These are phyloP conservation scores for Thalia dealbata DNA, from an alignment of 176 grass and related monocot genomes.

Conservation along the genomic window DNA sequence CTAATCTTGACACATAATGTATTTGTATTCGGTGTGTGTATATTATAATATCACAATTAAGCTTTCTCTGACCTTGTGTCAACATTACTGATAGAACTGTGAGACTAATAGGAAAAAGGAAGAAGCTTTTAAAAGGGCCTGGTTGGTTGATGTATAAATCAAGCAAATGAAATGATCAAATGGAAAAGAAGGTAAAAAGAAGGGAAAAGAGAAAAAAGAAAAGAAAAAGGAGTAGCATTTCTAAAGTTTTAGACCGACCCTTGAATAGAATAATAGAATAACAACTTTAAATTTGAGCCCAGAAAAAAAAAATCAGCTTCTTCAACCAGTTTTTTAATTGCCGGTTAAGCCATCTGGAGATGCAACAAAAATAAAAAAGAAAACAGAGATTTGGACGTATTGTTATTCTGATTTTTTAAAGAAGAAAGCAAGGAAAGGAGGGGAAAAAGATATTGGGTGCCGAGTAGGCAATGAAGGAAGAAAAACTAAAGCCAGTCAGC, in stretches of 20 bases:
- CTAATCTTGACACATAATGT: neutral
- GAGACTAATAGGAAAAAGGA: neutral
- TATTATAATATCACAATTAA: neutral
- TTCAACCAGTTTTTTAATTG: too few relatives aligned
- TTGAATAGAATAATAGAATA: too few relatives aligned
- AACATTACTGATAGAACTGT: neutral
- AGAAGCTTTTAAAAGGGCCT: neutral
- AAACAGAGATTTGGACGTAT: too few relatives aligned
- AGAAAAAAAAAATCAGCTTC: too few relatives aligned
- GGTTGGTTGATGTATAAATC: neutral
- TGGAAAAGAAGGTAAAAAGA: too few relatives aligned
- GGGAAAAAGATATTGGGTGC: neutral
- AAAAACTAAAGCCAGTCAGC: neutral
- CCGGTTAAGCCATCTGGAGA: too few relatives aligned
- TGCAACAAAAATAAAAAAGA: too few relatives aligned
- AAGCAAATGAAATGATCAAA: too few relatives aligned
- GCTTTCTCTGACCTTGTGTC: neutral
- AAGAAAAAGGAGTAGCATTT: neutral
- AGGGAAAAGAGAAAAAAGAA: neutral
- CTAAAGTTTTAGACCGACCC: too few relatives aligned
- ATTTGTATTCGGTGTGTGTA: neutral
- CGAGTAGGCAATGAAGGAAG: neutral
- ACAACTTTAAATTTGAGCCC: too few relatives aligned
- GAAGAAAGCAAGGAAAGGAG: neutral
- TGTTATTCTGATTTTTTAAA: too few relatives aligned